Percentiles rank a stretch among this genome's conserved stretches.
Conservation (phyloP, 352 stramenopile species). For the Phytophthora cactorum region DNA sequence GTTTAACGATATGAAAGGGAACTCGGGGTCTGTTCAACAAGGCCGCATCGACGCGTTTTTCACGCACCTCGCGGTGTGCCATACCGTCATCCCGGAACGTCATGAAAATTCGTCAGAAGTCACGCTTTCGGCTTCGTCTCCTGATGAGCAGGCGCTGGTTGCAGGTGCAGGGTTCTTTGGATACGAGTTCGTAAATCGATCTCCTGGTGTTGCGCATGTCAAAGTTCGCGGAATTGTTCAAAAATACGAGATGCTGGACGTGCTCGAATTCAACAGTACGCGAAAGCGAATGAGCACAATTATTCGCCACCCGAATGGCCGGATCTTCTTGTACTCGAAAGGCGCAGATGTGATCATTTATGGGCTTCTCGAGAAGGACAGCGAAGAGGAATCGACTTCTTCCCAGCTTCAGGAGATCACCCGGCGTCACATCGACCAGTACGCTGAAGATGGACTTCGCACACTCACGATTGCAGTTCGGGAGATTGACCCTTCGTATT, state of each 20-base stretch:
- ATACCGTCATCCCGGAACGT: conserved; percentile 98
- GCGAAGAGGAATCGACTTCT: conserved; percentile 24
- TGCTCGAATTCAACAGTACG: conserved; percentile 93
- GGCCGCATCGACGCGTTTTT: conserved; percentile 81
- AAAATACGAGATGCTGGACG: conserved; percentile 85
- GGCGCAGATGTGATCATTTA: conserved; percentile 79
- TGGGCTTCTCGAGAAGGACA: conserved; percentile 47
- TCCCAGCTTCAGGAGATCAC: conserved; percentile 51
- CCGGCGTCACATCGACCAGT: conserved; percentile 74
- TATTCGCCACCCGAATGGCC: conserved; percentile 69
- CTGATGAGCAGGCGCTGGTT: conserved; percentile 91
- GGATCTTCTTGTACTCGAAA: conserved; percentile 77
- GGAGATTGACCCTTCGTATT: conserved; percentile 61
- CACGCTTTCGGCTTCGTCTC: conserved; percentile 76
- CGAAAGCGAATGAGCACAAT: conserved; percentile 95
- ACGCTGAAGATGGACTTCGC: conserved; percentile 87
- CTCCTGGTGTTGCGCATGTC: conserved; percentile 56
- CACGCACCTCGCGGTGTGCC: conserved; percentile 88
- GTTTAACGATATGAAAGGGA: conserved; percentile 68
- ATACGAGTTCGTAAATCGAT: conserved; percentile 77
- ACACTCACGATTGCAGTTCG: conserved; percentile 86
- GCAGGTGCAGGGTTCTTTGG: conserved; percentile 75
- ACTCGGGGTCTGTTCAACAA: conserved; percentile 53
- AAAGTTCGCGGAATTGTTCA: conserved; percentile 49
- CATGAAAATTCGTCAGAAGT: conserved; percentile 69